Percentiles rank a stretch among this genome's conserved stretches.
Conservation (phyloP, 169 alveolate genomes). For the Plasmodium gonderi region DNA sequence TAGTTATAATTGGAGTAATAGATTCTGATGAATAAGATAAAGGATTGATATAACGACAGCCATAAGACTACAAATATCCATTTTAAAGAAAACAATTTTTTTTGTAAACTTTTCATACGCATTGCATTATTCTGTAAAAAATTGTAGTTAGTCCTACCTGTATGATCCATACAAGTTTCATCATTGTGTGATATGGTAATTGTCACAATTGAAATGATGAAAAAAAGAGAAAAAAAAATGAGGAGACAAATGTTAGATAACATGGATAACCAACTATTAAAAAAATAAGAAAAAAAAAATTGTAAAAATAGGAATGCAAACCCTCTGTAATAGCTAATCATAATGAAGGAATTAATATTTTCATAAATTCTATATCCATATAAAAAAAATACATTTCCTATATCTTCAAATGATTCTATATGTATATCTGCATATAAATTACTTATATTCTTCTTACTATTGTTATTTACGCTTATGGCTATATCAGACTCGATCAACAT, state of each 20-base stretch:
- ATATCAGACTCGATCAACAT: conserved; percentile 53
- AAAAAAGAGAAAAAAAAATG: background rate
- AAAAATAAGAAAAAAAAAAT: conserved; percentile 48
- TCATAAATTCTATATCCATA: conserved; percentile 11
- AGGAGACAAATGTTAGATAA: conserved; percentile 20
- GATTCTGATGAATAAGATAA: conserved; percentile 8
- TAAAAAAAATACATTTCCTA: conserved; percentile 25
- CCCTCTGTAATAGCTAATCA: conserved; percentile 23
- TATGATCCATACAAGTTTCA: background rate
- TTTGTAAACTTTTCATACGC: background rate
- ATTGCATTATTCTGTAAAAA: background rate
- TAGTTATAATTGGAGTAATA: background rate
- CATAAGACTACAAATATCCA: background rate
- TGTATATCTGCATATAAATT: conserved; percentile 41
- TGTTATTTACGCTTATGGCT: conserved; percentile 5
- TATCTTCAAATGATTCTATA: conserved; percentile 19
- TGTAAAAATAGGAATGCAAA: conserved; percentile 20
- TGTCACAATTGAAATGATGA: background rate
- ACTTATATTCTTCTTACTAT: background rate
- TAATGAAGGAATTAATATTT: conserved; percentile 11
- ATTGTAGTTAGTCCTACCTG: background rate
- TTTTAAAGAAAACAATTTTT: conserved; percentile 19
- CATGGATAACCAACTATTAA: background rate
- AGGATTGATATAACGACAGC: conserved; percentile 19
- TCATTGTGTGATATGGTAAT: background rate